A percentile compares a stretch with the other conserved stretches of the same genome.
These are phyloP conservation scores for Chaetothyriales sp. DNA, from an alignment of 2,329 filamentous ascomycete genomes.

Conservation along the genomic window DNA sequence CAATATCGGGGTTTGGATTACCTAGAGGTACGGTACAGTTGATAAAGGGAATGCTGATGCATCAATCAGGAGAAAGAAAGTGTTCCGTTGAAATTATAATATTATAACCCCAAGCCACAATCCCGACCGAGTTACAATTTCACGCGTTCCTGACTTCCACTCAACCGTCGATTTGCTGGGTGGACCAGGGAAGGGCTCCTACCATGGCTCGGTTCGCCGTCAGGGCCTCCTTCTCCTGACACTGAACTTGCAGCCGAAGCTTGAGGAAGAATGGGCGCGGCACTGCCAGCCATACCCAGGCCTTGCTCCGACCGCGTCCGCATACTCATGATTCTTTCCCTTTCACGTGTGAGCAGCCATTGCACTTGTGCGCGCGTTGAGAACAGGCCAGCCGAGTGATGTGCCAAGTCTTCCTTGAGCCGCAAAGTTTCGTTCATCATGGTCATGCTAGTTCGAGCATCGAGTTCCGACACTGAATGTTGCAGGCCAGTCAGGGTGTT, in stretches of 20 bases:
- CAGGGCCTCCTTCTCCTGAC: neutral
- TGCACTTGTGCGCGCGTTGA: conserved; percentile 46
- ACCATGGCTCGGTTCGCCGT: neutral
- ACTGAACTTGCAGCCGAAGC: neutral
- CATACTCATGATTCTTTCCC: conserved; percentile 16
- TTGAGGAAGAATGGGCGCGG: neutral
- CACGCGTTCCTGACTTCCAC: conserved; percentile 1
- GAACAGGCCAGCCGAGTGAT: conserved; percentile 44
- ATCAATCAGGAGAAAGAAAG: too few relatives aligned
- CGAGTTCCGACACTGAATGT: conserved; percentile 39
- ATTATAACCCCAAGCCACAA: neutral
- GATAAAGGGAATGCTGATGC: too few relatives aligned
- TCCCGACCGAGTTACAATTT: neutral
- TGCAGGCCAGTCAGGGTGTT: conserved; percentile 42
- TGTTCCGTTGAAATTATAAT: too few relatives aligned
- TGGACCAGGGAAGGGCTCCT: neutral
- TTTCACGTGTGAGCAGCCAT: conserved; percentile 44
- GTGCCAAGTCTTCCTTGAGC: conserved; percentile 46
- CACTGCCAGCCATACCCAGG: neutral
- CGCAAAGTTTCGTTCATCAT: conserved; percentile 48
- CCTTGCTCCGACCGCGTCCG: neutral
- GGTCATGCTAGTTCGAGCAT: conserved; percentile 46
- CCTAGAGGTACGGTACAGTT: too few relatives aligned
- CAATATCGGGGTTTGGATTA: too few relatives aligned
- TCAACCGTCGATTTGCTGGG: neutral